Evolutionary conservation across 441 rosid species (phyloP), one percentile per base, ranked within the genome.

Genomic region (Euphorbia celastroides): DNA sequence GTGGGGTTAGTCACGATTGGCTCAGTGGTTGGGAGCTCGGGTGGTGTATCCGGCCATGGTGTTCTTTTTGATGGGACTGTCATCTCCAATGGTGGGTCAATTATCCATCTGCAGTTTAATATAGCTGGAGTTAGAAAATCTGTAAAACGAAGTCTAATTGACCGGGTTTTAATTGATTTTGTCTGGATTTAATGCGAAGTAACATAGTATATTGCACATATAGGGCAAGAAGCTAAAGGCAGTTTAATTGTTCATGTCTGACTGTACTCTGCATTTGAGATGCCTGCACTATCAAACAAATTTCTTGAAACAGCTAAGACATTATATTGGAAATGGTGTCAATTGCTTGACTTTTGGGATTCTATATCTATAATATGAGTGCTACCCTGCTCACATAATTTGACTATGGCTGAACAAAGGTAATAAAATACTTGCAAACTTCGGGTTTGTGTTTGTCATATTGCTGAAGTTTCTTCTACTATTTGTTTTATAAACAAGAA

Each of bases 21-120:
- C 70, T 77, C 87, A 25, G 66, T 75, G 1, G 82, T 72, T 13
- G 87, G 88, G 71, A 91, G 94, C 83, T 94, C 99, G 5, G 94
- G 97, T 22, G 97, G 96, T 63, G 87, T 73, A 71, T 94, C 97
- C 20, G 96, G 98, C 97, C 99, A 92, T 38, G 94, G 97, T 11
- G 96, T 86, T 41, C 78, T 86, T 77, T 89, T 94, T 0, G 99
- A 82, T 20, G 91, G 91, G 31, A 89, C 88, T 5, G 97, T 86
- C 65, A 92, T 82, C 61, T 92, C 97, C 83, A 92, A 73, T 19
- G 93, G 97, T 48, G 96, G 96, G 72, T 94, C 96, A 51, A 92
- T 86, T 50, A 92, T 75, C 99, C 98, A 94, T 69, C 98, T 94
- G 90, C 55, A 3, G 36, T 62, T 62, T 31, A 30, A 71, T 55